A percentile compares a stretch with the other conserved stretches of the same genome.
These are phyloP conservation scores for Malassezia slooffiae DNA, from an alignment of 1,284 basidiomycete genomes.

Conservation along the genomic window DNA sequence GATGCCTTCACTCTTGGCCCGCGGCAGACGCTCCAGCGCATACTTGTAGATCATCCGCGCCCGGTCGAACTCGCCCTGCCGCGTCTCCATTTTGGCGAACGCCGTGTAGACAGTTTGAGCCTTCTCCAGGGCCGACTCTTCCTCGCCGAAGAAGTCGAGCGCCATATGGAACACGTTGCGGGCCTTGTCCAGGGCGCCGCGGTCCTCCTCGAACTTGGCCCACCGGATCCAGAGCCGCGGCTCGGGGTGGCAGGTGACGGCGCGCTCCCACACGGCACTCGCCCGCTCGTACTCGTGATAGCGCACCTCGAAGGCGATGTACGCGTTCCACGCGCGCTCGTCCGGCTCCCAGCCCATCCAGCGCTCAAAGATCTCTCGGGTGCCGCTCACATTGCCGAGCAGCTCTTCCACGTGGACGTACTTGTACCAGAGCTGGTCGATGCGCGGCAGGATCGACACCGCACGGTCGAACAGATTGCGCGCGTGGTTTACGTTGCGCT, in stretches of 20 bases:
- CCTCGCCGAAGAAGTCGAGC: constrained; percentile 91
- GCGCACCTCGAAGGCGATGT: constrained; percentile 88
- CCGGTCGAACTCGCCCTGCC: constrained; percentile 88
- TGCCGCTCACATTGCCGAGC: constrained; percentile 85
- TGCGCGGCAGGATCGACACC: constrained; percentile 83
- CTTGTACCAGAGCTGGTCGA: constrained; percentile 85
- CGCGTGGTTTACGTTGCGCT: constrained; percentile 88
- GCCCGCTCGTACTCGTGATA: constrained; percentile 86
- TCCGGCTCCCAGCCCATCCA: constrained; percentile 99
- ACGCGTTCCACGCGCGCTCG: constrained; percentile 97
- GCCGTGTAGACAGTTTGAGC: constrained; percentile 90
- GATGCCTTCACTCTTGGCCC: constrained; percentile 72
- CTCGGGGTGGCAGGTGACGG: constrained; percentile 83
- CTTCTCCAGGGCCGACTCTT: constrained; percentile 91
- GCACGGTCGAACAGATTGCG: constrained; percentile 94
- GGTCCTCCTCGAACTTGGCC: constrained; percentile 93
- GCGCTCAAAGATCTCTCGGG: constrained; percentile 91
- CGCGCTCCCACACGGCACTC: constrained; percentile 83
- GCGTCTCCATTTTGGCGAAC: constrained; percentile 95
- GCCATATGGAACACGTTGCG: constrained; percentile 94
- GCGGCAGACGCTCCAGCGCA: constrained; percentile 75
- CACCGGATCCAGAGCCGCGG: constrained; percentile 92
- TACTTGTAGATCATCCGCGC: constrained; percentile 97
- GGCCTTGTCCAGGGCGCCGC: constrained; percentile 66
- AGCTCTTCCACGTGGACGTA: constrained; percentile 97